Evolutionary conservation across 1,284 basidiomycete genomes (phyloP).

Genomic region (Tilletia caries): DNA sequence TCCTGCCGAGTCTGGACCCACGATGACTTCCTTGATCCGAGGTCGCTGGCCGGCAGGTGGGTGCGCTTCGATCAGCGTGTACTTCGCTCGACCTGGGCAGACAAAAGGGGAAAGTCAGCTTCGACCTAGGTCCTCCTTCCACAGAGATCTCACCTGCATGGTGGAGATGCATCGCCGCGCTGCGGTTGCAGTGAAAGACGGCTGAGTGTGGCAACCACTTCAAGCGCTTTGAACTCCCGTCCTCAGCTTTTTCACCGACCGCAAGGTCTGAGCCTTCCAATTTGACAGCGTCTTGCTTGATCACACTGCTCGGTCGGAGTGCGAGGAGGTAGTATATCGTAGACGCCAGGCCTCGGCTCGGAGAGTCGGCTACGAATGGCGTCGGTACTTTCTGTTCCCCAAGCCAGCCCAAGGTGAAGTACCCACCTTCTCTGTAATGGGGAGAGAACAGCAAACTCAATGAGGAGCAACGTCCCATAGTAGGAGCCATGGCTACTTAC

Average conservation of each 20-base stretch:
- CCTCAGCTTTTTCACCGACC: background rate
- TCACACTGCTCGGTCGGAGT: slow-evolving; percentile 23
- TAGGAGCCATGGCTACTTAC: background rate
- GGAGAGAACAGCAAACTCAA: background rate
- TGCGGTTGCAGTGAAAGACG: slow-evolving; percentile 33
- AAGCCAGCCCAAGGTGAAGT: slow-evolving; percentile 29
- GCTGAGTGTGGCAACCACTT: slow-evolving; percentile 4
- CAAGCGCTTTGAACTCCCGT: background rate
- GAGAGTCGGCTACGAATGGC: slow-evolving; percentile 27
- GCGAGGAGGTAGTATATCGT: slow-evolving; percentile 36
- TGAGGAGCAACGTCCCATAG: background rate
- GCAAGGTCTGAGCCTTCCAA: no score
- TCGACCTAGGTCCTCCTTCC: background rate
- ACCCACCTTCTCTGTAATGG: slow-evolving; percentile 25
- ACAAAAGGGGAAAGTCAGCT: background rate
- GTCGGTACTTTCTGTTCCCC: slow-evolving; percentile 23
- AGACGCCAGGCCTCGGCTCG: slow-evolving; percentile 25
- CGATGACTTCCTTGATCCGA: slow-evolving; percentile 26
- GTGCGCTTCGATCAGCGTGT: slow-evolving; percentile 33
- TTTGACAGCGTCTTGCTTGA: slow-evolving; percentile 19
- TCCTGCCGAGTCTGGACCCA: slow-evolving; percentile 28
- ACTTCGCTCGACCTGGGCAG: slow-evolving; percentile 26
- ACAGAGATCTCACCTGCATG: slow-evolving; percentile 19
- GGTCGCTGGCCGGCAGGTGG: slow-evolving; percentile 26
- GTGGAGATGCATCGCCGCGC: slow-evolving; percentile 34